Percentiles rank a stretch among this genome's conserved stretches.
phyloP scores from a whole-genome alignment of 148 eudicot genomes.

The Camellia japonica region DNA sequence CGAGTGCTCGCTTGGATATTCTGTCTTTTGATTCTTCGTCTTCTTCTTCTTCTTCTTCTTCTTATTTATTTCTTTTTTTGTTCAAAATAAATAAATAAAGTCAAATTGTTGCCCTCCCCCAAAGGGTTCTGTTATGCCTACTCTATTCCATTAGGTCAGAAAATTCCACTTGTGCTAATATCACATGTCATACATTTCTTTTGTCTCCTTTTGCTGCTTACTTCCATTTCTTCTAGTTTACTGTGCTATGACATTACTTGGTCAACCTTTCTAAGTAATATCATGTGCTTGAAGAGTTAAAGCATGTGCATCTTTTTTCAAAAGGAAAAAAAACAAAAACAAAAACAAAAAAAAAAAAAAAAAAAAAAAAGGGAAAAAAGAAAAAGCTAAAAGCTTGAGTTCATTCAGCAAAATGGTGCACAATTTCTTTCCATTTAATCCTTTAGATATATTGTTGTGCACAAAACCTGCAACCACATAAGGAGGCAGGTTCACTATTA shows the following conservation, averaged over 20 bases:
- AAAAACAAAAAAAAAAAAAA: too few species aligned
- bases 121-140: not conserved
- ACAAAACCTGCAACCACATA: too few species aligned
- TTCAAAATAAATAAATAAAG: slow-evolving; percentile 3
- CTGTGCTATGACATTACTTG: slow-evolving; percentile 7
- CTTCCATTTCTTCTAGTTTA: slow-evolving; percentile 8
- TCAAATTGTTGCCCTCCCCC: not conserved
- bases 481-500: too few species aligned
- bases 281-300: slow-evolving; percentile 2
- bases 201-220: slow-evolving; percentile 9
- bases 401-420: slow-evolving; percentile 6
- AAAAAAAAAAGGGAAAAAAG: not conserved
- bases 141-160: slow-evolving; percentile 13
- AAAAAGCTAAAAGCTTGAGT: not conserved
- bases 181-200: slow-evolving; percentile 18
- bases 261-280: slow-evolving; percentile 11
- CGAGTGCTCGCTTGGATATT: not conserved
- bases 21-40: slow-evolving; percentile 5
- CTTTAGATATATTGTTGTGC: not conserved
- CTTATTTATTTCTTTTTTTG: not conserved
- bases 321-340: too few species aligned
- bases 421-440: not conserved
- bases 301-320: slow-evolving; percentile 8
- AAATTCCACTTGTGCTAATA: slow-evolving; percentile 5
- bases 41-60: not conserved